Evolutionary conservation across 2,329 filamentous ascomycete species (phyloP), one percentile per base, ranked within the genome.

Genomic region (Penicillium occitanis): DNA sequence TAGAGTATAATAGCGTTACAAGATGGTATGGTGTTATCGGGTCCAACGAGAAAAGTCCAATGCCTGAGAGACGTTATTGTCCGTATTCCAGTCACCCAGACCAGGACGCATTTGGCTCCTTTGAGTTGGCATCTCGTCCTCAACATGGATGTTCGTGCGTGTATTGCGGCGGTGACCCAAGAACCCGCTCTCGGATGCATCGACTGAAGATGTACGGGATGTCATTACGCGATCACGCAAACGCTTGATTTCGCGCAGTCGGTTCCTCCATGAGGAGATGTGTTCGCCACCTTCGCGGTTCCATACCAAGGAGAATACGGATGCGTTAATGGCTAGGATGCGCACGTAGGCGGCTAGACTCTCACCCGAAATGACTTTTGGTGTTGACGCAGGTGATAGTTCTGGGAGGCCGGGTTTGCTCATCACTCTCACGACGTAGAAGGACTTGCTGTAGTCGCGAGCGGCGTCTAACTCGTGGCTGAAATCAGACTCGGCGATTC

Each of bases 241-340:
- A 53, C 88, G 86, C 75, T 90, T 90, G 75, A 99, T 96, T 75
- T 94, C 91, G 59, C 91, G 87, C 13, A 98, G 85, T 59, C 95
- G 88, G 71, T 90, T 91, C 66, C 92, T 88, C 95, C 95, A 98
- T 8, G 92, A 91, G 11, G 92, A 95, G 35, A 95, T 85, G 73
- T 96, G 89, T 76, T 96, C 93, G 65, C 90, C 90, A 5, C 89
- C 90, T 69, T 78, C 76, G 37, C 90, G 72, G 57, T 87, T 87
- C 92, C 94, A 97, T n/a, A 97, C 93, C 53, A 90, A 86, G 1
- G 91, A 92, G 77, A 98, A 97, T 8, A 98, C 92, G 14, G 92
- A 96, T 0, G 95, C 93, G 74, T 97, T 98, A 68, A 99, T 86
- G 0, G 94, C 92, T 19, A 98, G 83, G 57, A 97, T 88, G 44